Evolutionary conservation across 139 green algal species (phyloP), one percentile per base, ranked within the genome.

Genomic region (Trebouxia sp.): DNA sequence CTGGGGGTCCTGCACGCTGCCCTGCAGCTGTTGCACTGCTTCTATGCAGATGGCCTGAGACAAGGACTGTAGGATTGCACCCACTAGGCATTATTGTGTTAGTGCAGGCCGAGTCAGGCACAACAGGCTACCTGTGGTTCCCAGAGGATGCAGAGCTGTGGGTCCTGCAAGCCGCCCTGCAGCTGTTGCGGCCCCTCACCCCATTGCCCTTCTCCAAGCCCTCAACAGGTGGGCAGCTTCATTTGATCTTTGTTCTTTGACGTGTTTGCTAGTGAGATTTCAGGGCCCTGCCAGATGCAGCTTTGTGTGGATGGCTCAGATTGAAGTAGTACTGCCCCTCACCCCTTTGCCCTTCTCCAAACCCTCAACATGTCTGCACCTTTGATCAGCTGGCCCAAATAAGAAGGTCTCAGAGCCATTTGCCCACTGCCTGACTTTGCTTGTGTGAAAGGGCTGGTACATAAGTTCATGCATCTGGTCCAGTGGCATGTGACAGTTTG

Each of bases 41-140:
- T n/a, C n/a, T n/a, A n/a, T n/a, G n/a, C n/a, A n/a, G n/a, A n/a
- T n/a, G n/a, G n/a, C n/a, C n/a, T n/a, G n/a, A n/a, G n/a, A n/a
- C n/a, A n/a, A n/a, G n/a, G n/a, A n/a, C n/a, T n/a, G n/a, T n/a
- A n/a, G n/a, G n/a, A n/a, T n/a, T n/a, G n/a, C n/a, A n/a, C n/a
- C n/a, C n/a, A n/a, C n/a, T n/a, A n/a, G n/a, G n/a, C n/a, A n/a
- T n/a, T n/a, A n/a, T n/a, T n/a, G n/a, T 87, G 1, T 83, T 80
- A 30, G 85, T 91, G 85, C 86, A 85, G 39, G 85, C 88, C 35
- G 48, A 82, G 32, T 83, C 81, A 38, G 85, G 84, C 6, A 50
- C 14, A 1, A 91, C 83, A 79, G 89, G 89, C 39, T 93, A 82
- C 12, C 83, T 92, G 26, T 76, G 93, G 30, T 82, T 90, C 17